phyloP scores from a whole-genome alignment of 1,139 yeast species.

The Chernovozyma aurita region DNA sequence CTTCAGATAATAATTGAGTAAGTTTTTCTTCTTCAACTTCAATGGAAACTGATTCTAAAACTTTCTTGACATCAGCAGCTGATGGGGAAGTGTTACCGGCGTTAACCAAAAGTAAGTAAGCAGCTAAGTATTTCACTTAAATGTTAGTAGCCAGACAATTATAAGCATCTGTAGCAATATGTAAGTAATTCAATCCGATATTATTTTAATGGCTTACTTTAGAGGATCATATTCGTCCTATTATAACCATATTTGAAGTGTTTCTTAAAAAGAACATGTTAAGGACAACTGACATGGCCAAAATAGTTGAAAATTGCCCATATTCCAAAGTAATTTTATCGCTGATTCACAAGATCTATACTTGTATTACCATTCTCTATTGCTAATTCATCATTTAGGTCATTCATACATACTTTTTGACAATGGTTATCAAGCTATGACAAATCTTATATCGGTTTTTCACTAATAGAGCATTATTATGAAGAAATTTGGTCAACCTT shows the following conservation, averaged over 20 bases:
- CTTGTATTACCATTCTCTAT: too few species aligned
- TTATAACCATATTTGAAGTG: too few species aligned
- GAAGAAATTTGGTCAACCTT: conserved; percentile 2
- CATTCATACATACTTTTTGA: conserved; percentile 4
- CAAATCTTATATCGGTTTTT: conserved; percentile 3
- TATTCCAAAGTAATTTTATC: too few species aligned
- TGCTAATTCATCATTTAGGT: background rate
- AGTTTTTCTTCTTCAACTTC: conserved; percentile 93
- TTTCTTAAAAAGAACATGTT: too few species aligned
- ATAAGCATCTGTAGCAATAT: too few species aligned
- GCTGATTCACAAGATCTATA: too few species aligned
- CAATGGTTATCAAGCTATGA: background rate
- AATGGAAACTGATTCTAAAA: conserved; percentile 89
- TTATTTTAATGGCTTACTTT: too few species aligned
- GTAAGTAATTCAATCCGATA: too few species aligned
- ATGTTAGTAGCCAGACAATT: conserved; percentile 6
- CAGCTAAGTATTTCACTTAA: conserved; percentile 61
- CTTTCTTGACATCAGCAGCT: conserved; percentile 84
- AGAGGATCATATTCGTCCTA: too few species aligned
- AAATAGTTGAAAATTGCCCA: too few species aligned
- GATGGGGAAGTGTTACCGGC: conserved; percentile 78
- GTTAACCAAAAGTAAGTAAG: conserved; percentile 63
- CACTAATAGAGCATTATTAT: conserved; percentile 1
- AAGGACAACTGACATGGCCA: too few species aligned
- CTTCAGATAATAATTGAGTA: conserved; percentile 78